Evolutionary conservation across 176 grass and related monocot species (phyloP), one percentile per base, ranked within the genome.

Genomic region (Cymbopogon citratus): DNA sequence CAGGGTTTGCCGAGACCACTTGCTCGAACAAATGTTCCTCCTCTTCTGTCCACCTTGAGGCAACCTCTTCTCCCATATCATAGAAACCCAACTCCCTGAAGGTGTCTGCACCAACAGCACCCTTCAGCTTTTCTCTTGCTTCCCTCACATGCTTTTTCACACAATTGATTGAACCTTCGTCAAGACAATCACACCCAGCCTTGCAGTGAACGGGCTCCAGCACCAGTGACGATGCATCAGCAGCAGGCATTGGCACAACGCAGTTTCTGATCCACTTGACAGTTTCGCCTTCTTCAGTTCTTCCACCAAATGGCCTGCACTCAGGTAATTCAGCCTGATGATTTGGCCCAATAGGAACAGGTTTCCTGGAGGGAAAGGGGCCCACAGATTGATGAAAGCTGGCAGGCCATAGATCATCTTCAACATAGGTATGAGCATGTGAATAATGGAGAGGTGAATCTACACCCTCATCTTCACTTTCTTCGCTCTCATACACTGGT

Each of bases 51-150:
- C 95, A 97, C 43, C 80, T 92, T 40, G 73, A 63, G 70, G 90
- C 88, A 48, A 97, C 88, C 38, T 83, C 89, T 92, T 94, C 95
- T 44, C 92, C 95, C 87, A 97, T 97, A 49, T 92, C 84, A 70
- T 57, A 52, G 7, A 94, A 94, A 13, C 95, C 95, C 66, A 97
- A 86, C 57, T 87, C 87, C 76, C 69, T 60, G 44, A 97, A 94
- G 45, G 64, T 89, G 10, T 89, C 75, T 57, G 51, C 35, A 29
- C 88, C 90, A 84, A 94, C 36, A 31, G 38, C 48, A 52, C 35
- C 51, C 84, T 75, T 92, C 73, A 94, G 73, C 16, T 74, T 91
- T 80, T 89, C 74, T 89, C 95, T 94, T 68, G 62, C 86, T 83
- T 92, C 86, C 59, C n/a, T 90, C 45, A 94, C 87, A 90, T 92